phyloP scores from a whole-genome alignment of 768 basidiomycete genomes.

The Hydnomerulius pinastri region DNA sequence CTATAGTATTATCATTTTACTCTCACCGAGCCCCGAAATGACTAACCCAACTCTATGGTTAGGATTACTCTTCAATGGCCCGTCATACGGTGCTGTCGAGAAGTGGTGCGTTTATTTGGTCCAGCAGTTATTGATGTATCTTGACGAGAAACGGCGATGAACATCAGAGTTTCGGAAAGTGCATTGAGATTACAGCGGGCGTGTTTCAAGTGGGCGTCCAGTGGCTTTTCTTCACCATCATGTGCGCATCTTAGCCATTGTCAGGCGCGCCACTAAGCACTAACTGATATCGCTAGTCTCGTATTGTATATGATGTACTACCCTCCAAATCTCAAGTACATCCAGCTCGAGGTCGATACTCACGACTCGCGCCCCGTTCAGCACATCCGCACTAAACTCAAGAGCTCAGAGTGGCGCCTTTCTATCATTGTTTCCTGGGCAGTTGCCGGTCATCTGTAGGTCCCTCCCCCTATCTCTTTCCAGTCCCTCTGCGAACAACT shows the following conservation, averaged over 20 bases:
- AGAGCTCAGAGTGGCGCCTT: constrained; percentile 73
- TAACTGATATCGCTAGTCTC: constrained; percentile 49
- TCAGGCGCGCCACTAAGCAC: background rate
- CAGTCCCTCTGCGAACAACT: background rate
- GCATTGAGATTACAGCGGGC: constrained; percentile 80
- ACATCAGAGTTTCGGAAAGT: constrained; percentile 62
- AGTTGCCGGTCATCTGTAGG: constrained; percentile 73
- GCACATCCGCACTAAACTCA: constrained; percentile 48
- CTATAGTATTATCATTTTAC: background rate
- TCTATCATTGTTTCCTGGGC: constrained; percentile 76
- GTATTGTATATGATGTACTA: constrained; percentile 93
- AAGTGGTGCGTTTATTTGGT: constrained; percentile 55
- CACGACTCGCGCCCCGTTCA: constrained; percentile 44
- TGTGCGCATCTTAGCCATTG: constrained; percentile 53
- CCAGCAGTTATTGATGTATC: background rate
- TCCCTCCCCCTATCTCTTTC: constrained; percentile 13
- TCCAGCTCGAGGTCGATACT: constrained; percentile 41
- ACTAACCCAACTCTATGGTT: constrained; percentile 11
- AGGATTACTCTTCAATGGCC: constrained; percentile 87
- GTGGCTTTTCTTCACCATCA: constrained; percentile 81
- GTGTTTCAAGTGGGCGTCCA: constrained; percentile 80
- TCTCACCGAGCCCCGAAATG: background rate
- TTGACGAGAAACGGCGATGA: constrained; percentile 1
- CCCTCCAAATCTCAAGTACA: constrained; percentile 80
- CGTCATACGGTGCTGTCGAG: constrained; percentile 76